phyloP scores from a whole-genome alignment of 2,329 filamentous ascomycete species.

The Monascus ruber region DNA sequence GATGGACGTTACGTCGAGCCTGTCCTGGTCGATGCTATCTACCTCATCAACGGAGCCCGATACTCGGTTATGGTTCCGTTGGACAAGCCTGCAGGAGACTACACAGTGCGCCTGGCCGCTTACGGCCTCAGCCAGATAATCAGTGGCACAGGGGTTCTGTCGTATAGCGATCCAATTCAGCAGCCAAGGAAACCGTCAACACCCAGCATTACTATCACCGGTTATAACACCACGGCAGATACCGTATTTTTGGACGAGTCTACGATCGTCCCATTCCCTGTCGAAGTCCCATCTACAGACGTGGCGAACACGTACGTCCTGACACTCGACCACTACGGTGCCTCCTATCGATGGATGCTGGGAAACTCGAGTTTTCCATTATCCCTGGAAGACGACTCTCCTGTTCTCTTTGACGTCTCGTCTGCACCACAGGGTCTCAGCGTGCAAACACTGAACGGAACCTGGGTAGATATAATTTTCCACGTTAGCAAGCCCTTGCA shows the following conservation, averaged over 20 bases:
- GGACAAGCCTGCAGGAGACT: constrained; percentile 24
- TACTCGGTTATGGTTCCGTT: constrained; percentile 33
- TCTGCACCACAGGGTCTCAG: constrained; percentile 14
- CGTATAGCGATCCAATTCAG: constrained; percentile 18
- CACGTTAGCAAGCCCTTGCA: constrained; percentile 13
- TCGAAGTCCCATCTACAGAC: constrained; percentile 34
- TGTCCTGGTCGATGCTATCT: constrained; percentile 21
- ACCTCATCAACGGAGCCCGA: constrained; percentile 27
- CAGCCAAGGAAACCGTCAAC: constrained; percentile 11
- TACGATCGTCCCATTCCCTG: constrained; percentile 36
- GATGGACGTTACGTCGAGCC: constrained; percentile 35
- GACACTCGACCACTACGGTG: constrained; percentile 15
- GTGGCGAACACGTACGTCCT: constrained; percentile 25
- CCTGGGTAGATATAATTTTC: constrained; percentile 28
- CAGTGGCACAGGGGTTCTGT: constrained; percentile 38
- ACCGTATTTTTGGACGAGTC: constrained; percentile 35
- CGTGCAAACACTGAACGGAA: constrained; percentile 23
- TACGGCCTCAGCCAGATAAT: constrained; percentile 42
- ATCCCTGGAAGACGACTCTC: constrained; percentile 19
- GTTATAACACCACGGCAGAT: constrained; percentile 29
- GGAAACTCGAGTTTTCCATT: constrained; percentile 13
- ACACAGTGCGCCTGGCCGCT: constrained; percentile 39
- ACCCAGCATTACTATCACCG: constrained; percentile 41
- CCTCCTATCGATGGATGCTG: constrained; percentile 20
- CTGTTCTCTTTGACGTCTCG: constrained; percentile 22